These are phyloP conservation scores for Chlamydomonas eustigma DNA, from an alignment of 139 green algal species.

Conservation along the genomic window DNA sequence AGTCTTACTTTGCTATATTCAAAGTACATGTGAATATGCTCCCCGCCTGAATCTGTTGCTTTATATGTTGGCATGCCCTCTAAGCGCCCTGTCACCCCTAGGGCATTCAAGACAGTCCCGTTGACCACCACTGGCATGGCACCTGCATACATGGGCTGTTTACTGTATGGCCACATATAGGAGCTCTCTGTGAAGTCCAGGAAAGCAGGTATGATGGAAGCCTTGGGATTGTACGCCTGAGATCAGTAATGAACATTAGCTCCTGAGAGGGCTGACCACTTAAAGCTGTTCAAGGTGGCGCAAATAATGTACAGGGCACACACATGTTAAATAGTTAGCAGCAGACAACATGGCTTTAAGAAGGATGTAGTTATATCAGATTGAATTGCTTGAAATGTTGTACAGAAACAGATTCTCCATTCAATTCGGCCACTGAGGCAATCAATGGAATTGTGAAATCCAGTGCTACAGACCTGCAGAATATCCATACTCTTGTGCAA, in stretches of 20 bases:
- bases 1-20: constrained; percentile 46
- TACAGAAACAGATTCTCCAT: no score
- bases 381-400: no score
- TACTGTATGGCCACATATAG: constrained; percentile 96
- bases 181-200: constrained; percentile 90
- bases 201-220: constrained; percentile 70
- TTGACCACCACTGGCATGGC: constrained; percentile 93
- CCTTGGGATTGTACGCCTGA: constrained; percentile 74
- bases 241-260: no score
- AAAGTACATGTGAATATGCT: constrained; percentile 83
- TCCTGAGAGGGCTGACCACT: no score
- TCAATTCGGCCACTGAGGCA: no score
- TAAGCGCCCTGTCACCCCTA: constrained; percentile 76
- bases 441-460: no score
- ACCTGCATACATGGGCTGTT: constrained; percentile 16
- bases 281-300: no score
- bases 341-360: no score
- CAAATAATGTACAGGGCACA: no score
- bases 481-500: constrained; percentile 56
- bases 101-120: constrained; percentile 93
- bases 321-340: no score
- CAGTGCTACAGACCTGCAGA: no score
- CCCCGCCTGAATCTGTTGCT: constrained; percentile 51
- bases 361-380: no score
- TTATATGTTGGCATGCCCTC: constrained; percentile 54